phyloP scores from a whole-genome alignment of 805 yeast species.

The Pichia phayaonensis region DNA sequence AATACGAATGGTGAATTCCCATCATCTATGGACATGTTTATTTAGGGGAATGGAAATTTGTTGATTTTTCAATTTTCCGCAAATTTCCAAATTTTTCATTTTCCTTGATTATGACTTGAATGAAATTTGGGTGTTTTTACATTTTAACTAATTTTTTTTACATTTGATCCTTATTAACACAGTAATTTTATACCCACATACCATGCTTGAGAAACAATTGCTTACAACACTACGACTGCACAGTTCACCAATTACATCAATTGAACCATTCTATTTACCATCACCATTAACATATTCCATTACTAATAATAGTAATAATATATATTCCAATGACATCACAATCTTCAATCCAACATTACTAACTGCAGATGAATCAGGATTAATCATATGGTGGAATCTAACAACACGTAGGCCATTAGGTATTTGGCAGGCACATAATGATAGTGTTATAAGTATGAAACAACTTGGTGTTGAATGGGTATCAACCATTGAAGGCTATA shows the following conservation, averaged over 20 bases:
- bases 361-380: conserved; percentile 58
- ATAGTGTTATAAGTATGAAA: conserved; percentile 40
- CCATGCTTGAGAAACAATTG: conserved; percentile 27
- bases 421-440: conserved; percentile 53
- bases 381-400: conserved; percentile 59
- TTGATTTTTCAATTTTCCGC: no score
- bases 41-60: no score
- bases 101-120: no score
- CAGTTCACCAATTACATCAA: conserved; percentile 3
- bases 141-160: no score
- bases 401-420: conserved; percentile 46
- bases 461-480: conserved; percentile 35
- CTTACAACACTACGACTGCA: conserved; percentile 8
- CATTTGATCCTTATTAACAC: neutral
- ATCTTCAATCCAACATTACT: conserved; percentile 33
- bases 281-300: conserved; percentile 2
- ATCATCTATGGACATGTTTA: neutral
- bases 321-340: conserved; percentile 4
- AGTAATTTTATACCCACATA: no score
- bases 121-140: no score
- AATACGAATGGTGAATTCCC: neutral
- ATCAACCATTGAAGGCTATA: neutral
- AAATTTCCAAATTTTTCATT: neutral
- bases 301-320: neutral
- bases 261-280: conserved; percentile 8